phyloP scores from a whole-genome alignment of 805 yeast species.

The Kockiozyma suomiensis region DNA sequence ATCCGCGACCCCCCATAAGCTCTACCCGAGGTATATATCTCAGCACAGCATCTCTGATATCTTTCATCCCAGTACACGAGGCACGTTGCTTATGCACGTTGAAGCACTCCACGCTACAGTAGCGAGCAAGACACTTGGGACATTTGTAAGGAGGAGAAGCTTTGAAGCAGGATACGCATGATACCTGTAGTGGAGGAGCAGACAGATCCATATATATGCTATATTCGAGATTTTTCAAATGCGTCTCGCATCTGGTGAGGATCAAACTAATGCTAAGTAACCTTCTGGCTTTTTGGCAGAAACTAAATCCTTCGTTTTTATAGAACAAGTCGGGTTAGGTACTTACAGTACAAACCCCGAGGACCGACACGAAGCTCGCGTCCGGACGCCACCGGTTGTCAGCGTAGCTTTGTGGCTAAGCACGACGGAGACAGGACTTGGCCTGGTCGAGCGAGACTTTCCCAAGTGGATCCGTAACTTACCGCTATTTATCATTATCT shows the following conservation, averaged over 20 bases:
- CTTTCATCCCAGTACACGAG: slow-evolving; percentile 27
- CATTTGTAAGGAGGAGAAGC: slow-evolving; percentile 27
- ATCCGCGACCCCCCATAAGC: slow-evolving; percentile 23
- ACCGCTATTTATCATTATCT: neutral
- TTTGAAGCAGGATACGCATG: slow-evolving; percentile 23
- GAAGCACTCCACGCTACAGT: slow-evolving; percentile 31
- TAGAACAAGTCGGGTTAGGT: slow-evolving; percentile 12
- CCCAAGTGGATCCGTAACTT: neutral
- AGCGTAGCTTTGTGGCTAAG: neutral
- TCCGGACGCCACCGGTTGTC: neutral
- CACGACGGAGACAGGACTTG: neutral
- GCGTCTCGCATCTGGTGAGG: neutral
- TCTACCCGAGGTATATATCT: slow-evolving; percentile 24
- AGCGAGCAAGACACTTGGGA: slow-evolving; percentile 24
- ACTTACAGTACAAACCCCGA: neutral
- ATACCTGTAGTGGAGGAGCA: neutral
- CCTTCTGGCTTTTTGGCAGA: too few relatives aligned
- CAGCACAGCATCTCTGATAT: slow-evolving; percentile 25
- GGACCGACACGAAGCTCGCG: neutral
- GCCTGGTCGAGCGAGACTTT: neutral
- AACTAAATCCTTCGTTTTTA: too few relatives aligned
- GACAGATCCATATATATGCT: neutral
- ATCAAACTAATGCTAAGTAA: neutral
- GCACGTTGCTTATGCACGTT: slow-evolving; percentile 20
- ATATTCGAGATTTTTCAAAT: neutral